Conservation (phyloP, 1,284 basidiomycete genomes). For the Ustilago trichophora region DNA sequence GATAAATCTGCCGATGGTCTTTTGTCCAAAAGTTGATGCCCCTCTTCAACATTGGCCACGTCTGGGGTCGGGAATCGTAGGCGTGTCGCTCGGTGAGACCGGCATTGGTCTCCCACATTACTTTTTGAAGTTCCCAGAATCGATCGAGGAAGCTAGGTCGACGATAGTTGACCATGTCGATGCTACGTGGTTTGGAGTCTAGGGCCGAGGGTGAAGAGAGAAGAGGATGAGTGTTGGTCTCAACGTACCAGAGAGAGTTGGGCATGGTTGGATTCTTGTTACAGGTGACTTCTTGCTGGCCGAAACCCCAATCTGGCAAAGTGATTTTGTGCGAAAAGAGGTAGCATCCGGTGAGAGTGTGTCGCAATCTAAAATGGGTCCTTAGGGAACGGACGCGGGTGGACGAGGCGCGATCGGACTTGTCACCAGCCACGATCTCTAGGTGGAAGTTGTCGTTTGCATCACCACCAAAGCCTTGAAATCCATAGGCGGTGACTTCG, state of each 20-base stretch:
- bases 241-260: slow-evolving; percentile 94
- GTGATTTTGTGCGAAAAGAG: slow-evolving; percentile 98
- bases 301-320: slow-evolving; percentile 95
- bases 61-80: slow-evolving; percentile 88
- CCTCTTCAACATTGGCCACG: slow-evolving; percentile 87
- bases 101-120: slow-evolving; percentile 99
- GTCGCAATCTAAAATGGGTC: slow-evolving; percentile 84
- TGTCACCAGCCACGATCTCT: slow-evolving; percentile 80
- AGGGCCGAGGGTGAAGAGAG: slow-evolving; percentile 7
- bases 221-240: slow-evolving; percentile 80
- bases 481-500: slow-evolving; percentile 94
- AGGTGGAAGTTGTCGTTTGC: slow-evolving; percentile 95
- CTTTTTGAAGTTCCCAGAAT: slow-evolving; percentile 89
- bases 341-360: slow-evolving; percentile 89
- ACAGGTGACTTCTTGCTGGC: slow-evolving; percentile 96
- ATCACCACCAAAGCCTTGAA: slow-evolving; percentile 83
- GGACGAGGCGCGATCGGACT: slow-evolving; percentile 68
- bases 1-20: slow-evolving; percentile 91
- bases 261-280: slow-evolving; percentile 91
- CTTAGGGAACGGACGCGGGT: slow-evolving; percentile 78
- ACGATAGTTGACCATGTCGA: slow-evolving; percentile 74
- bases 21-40: slow-evolving; percentile 98
- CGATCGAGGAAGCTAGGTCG: slow-evolving; percentile 86
- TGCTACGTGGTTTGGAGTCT: slow-evolving; percentile 14
- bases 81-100: slow-evolving; percentile 92